Base-by-base conservation (phyloP, 371 early-diverging fungal genomes). In the Mucor circinelloides region DNA sequence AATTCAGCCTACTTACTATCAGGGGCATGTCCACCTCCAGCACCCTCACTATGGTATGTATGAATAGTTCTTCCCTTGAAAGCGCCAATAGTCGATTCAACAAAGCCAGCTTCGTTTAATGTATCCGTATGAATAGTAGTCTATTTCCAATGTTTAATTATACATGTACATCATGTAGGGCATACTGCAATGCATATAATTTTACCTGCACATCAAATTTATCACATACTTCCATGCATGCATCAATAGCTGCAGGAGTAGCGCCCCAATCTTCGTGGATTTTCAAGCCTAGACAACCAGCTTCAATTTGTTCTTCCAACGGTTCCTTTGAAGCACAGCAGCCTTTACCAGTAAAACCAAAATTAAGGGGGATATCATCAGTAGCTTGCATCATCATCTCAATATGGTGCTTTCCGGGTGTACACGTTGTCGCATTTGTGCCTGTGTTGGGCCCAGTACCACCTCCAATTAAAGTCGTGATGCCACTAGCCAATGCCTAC, bases 241-340 rank as follows among this genome's bases (percentile, higher is more conserved):
- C 81, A 72, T 97, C 95, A 69, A 97, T 97, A 2, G 95, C 94
- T 30, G 93, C 88, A 1, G 97, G 96, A 1, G 96, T 94, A 0
- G 96, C 89, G 2, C 96, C 95, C 95, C 95, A 96, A 75, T 96
- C 96, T 74, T 95, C 96, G 78, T 97, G 97, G 23, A 97, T 81
- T 77, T 97, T 97, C 31, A 97, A 77, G 12, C 97, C 97, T 17
- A 96, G 74, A 32, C 91, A 93, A 28, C 97, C 97, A 12, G 94
- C 92, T 50, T 85, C 71, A 56, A 96, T 85, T 66, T 95, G 95
- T 61, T 94, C 96, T 13, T 83, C 79, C 36, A 97, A 69, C 6
- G 88, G 93, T 30, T 81, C 79, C 15, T 78, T 63, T 46, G 70
- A 71, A 1, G 93, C 81, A 27, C 90, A 84, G 81, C 94, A 95